Base-by-base conservation (phyloP, 768 basidiomycete species). In the Tricholoma matsutake region DNA sequence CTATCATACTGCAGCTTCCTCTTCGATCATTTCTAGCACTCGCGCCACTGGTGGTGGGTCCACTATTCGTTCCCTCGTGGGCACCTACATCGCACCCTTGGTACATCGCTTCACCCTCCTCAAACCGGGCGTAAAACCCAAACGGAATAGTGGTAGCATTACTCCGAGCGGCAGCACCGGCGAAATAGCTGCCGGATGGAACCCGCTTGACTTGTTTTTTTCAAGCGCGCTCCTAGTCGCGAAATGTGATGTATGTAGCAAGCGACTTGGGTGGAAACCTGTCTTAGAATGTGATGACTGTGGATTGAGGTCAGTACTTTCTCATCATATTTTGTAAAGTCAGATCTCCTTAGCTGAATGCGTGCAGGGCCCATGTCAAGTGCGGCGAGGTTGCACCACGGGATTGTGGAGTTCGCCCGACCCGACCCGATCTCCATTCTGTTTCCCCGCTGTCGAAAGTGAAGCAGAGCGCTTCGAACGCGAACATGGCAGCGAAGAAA, bases 231-330 rank as follows among this genome's bases (percentile, higher is more conserved):
- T 90, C 51, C 71, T 91, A 22, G 84, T 84, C 3, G 82, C 86
- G 54, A 94, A 89, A 70, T 96, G 94, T 67, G 92, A 92, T 72
- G 74, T 94, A 16, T 96, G 94, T 68, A 69, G 71, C 45, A 95
- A 94, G 79, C 78, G 91, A 52, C 78, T 96, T 39, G 93, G 93
- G 11, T 88, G 90, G 87, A 95, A 93, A 71, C 86, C 92, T 20
- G 83, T 89, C 32, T 75, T 96, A 18, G 86, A 91, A 67, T 96
- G 94, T 70, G 94, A 96, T 72, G 94, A 96, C 73, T 96, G 94
- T 73, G 87, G 89, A 28, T 73, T 92, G 67, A 82, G 86, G 86
- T 89, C 59, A 58, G 82, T 53, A 10, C 25, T 71, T 6, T 53
- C 34, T 41, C 8, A n/a, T 58, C 56, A 56, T 47, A 55, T 43